A percentile compares a stretch with the other conserved stretches of the same genome.
These are phyloP conservation scores for Septoria petroselini DNA, from an alignment of 2,329 filamentous ascomycete genomes.

Conservation along the genomic window DNA sequence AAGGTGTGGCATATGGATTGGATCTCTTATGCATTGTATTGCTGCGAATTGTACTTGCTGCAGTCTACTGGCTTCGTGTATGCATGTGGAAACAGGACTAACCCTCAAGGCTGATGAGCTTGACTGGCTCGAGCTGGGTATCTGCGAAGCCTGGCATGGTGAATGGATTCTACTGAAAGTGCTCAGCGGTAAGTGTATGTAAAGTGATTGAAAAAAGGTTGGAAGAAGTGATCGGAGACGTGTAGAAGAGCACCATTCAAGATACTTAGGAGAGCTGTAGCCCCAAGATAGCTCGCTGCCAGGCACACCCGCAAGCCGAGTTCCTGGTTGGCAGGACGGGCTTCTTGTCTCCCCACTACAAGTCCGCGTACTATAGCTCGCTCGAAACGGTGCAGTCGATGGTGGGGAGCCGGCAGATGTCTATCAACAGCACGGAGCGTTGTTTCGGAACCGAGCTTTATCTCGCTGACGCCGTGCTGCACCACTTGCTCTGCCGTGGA, in stretches of 20 bases:
- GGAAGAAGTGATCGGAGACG: not conserved
- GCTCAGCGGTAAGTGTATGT: no score
- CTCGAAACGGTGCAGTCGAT: not conserved
- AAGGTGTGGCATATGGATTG: conserved; percentile 3
- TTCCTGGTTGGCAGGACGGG: conserved; percentile 5
- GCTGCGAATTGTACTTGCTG: not conserved
- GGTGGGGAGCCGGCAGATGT: conserved; percentile 10
- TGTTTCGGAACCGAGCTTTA: conserved; percentile 9
- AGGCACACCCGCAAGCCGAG: conserved; percentile 3
- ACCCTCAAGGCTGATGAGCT: conserved; percentile 38
- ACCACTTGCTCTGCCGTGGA: no score
- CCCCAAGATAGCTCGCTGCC: conserved; percentile 3
- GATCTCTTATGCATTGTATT: no score
- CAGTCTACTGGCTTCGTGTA: not conserved
- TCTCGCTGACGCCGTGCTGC: no score
- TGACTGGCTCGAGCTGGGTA: conserved; percentile 35
- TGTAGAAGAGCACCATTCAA: not conserved
- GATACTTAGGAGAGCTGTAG: not conserved
- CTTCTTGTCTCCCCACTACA: conserved; percentile 5
- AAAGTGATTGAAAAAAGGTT: no score
- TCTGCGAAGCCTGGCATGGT: conserved; percentile 24
- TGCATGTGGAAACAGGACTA: conserved; percentile 24
- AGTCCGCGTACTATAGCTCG: conserved; percentile 9
- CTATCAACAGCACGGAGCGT: not conserved
- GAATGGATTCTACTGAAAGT: no score